Conservation (phyloP, 371 early-diverging fungal genomes). For the Mucor circinelloides region DNA sequence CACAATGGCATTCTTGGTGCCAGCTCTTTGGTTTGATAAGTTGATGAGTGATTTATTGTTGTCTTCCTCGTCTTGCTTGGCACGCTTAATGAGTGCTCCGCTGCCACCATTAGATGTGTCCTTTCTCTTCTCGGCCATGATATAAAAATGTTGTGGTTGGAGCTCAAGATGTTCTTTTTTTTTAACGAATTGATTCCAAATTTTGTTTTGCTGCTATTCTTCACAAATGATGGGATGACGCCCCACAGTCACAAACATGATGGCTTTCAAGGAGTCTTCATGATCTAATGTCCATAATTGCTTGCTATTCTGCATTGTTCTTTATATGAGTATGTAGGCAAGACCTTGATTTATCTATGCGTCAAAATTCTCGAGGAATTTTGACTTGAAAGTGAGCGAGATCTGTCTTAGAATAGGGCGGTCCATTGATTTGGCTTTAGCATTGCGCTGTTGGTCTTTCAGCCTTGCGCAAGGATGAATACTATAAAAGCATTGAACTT, state of each 20-base stretch:
- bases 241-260: background rate
- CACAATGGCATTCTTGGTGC: slow-evolving; percentile 60
- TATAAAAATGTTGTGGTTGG: background rate
- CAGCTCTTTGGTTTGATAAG: slow-evolving; percentile 51
- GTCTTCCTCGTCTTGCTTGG: slow-evolving; percentile 46
- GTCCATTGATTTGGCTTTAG: no score
- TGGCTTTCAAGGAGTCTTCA: background rate
- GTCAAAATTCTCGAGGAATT: no score
- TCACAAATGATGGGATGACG: background rate
- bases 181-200: background rate
- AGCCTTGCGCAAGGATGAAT: no score
- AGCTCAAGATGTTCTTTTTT: background rate
- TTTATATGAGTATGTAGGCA: no score
- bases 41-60: slow-evolving; percentile 45
- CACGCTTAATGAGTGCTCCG: slow-evolving; percentile 60
- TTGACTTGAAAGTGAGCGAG: no score
- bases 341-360: no score
- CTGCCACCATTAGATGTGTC: slow-evolving; percentile 8
- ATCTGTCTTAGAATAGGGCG: no score
- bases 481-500: no score
- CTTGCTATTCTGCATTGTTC: no score
- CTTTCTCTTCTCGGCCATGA: slow-evolving; percentile 34
- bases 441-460: no score
- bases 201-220: slow-evolving; percentile 1
- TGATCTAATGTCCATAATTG: background rate